Evolutionary conservation across 2,329 filamentous ascomycete genomes (phyloP).

Genomic region (Aureobasidium uvarum): DNA sequence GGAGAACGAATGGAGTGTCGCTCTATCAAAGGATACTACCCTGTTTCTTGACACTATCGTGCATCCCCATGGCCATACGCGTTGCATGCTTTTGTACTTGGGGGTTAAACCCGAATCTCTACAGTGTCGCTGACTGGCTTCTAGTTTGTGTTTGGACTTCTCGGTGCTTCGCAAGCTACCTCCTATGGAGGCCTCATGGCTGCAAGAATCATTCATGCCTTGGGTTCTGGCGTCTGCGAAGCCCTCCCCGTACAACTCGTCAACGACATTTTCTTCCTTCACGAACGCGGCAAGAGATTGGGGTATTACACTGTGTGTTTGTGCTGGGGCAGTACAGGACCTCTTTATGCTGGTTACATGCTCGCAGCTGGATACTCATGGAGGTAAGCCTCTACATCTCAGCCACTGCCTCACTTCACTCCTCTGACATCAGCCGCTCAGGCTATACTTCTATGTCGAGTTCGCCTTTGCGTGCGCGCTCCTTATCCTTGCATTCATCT

Average conservation of each 20-base stretch:
- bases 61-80: too few relatives aligned
- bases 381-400: conserved; percentile 38
- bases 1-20: too few relatives aligned
- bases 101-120: too few relatives aligned
- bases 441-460: conserved; percentile 60
- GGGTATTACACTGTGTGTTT: conserved; percentile 61
- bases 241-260: conserved; percentile 50
- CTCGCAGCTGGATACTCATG: conserved; percentile 58
- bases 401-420: too few relatives aligned
- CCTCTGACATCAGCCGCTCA: neutral
- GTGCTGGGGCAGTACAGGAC: conserved; percentile 56
- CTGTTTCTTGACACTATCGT: too few relatives aligned
- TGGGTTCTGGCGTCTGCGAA: conserved; percentile 49
- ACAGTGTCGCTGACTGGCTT: neutral
- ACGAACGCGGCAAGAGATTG: conserved; percentile 51
- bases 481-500: conserved; percentile 53
- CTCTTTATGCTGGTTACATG: conserved; percentile 62
- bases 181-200: conserved; percentile 46
- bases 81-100: too few relatives aligned
- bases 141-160: conserved; percentile 44
- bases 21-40: too few relatives aligned
- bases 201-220: conserved; percentile 44
- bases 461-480: conserved; percentile 53
- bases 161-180: conserved; percentile 45
- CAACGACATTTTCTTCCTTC: conserved; percentile 51